Base-by-base conservation (phyloP, 2,329 filamentous ascomycete species). In the Cercospora canescens region DNA sequence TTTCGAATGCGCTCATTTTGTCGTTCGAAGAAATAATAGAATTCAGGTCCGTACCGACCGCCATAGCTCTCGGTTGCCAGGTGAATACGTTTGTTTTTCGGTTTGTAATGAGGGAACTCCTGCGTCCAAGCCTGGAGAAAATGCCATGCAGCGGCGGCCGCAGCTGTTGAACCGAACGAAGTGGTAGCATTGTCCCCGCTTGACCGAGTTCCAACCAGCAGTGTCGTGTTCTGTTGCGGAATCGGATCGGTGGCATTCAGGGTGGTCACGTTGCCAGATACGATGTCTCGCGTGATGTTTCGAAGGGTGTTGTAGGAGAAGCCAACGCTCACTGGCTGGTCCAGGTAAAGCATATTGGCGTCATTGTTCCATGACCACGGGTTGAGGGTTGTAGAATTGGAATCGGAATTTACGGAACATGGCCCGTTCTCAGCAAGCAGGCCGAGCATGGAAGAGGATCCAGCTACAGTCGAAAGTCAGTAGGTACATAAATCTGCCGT, bases 31-130 rank as follows among this genome's bases (percentile, higher is more conserved):
- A 81, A 79, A 7, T 79, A 72, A 14, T 87, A 86, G 69, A 89
- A 89, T 4, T 85, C 80, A 1, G 88, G 88, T 0, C 87, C 89
- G 72, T 90, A 92, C 64, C 87, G 85, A 11, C 90, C 90, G 11
- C 70, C 73, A 37, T 76, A 76, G 6, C 67, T 71, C 34, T 74
- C 68, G n/a, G 69, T 69, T 60, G 67, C 71, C 7, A 74, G 50
- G 28, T 60, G 69, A 21, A 74, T 56, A 6, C 66, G 58, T 26
- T 70, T 66, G 57, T 71, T 64, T 16, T 41, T 18, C 5, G 67
- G 69, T 14, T 57, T 59, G 16, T 66, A 69, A 30, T 69, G 66
- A 14, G 72, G 69, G 30, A 73, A 75, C 8, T 57, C 39, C 4
- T 39, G 6, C 35, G 74, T 69, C 80, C 55, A 90, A 70, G 72